Conservation (phyloP, 192 early-diverging fungal species). For the Umbelopsis isabellina region DNA sequence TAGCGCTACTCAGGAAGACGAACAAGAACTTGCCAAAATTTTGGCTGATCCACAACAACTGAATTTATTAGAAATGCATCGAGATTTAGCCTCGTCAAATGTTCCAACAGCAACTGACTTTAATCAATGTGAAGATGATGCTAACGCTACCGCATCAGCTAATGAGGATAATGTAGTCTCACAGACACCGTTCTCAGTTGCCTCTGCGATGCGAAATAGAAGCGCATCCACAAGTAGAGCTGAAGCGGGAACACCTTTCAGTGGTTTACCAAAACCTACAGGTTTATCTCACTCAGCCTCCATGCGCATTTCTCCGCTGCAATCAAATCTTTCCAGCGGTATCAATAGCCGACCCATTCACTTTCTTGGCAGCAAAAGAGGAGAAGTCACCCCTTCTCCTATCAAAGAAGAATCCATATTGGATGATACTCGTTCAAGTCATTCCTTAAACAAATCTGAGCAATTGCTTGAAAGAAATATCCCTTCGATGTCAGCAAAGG, state of each 20-base stretch:
- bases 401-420: neutral
- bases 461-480: too few relatives aligned
- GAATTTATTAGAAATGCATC: constrained; percentile 8
- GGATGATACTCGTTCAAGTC: neutral
- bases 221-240: constrained; percentile 6
- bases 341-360: neutral
- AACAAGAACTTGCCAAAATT: constrained; percentile 26
- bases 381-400: too few relatives aligned
- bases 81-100: neutral
- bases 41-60: constrained; percentile 8
- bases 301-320: constrained; percentile 10
- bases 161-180: neutral
- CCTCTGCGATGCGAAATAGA: neutral
- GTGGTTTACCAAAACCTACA: neutral
- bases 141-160: neutral
- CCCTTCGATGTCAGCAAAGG: neutral
- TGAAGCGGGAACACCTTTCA: neutral
- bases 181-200: neutral
- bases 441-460: too few relatives aligned
- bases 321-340: neutral
- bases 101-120: neutral
- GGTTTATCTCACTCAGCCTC: neutral
- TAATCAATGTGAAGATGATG: neutral
- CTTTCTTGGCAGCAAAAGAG: neutral
- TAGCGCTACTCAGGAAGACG: constrained; percentile 30